Evolutionary conservation across 78 protist genomes (phyloP).

Genomic region (Tieghemostelium lacteum): DNA sequence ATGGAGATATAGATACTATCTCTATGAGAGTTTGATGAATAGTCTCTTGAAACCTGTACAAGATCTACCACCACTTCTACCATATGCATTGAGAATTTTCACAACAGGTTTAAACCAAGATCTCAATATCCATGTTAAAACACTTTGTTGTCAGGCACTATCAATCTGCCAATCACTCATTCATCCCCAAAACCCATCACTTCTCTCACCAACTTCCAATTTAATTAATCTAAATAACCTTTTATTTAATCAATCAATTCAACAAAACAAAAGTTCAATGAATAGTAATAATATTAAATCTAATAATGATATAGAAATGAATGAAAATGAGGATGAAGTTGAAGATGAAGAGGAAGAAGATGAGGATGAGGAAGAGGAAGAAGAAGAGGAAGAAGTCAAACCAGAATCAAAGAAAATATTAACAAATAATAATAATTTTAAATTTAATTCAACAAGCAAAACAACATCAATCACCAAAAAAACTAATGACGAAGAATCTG

Average conservation of each 20-base stretch:
- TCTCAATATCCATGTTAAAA: conserved; percentile 17
- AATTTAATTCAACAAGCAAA: too few species aligned
- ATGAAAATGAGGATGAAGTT: neutral
- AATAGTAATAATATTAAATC: neutral
- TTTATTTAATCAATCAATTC: neutral
- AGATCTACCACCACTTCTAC: conserved; percentile 40
- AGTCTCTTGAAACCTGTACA: conserved; percentile 31
- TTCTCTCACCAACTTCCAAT: conserved; percentile 6
- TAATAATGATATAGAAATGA: neutral
- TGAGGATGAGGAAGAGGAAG: neutral
- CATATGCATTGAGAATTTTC: conserved; percentile 46
- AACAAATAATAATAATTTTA: too few species aligned
- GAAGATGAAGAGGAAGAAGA: neutral
- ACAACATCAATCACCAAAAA: neutral
- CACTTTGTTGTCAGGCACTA: conserved; percentile 26
- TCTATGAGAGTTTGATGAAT: conserved; percentile 29
- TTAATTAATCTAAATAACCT: neutral
- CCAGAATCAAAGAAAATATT: neutral
- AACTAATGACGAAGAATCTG: neutral
- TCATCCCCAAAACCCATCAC: conserved; percentile 65
- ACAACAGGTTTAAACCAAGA: conserved; percentile 33
- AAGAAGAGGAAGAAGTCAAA: neutral
- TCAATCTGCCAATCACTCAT: conserved; percentile 46
- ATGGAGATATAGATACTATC: conserved; percentile 15
- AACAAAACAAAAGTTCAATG: too few species aligned